Base-by-base conservation (phyloP, 768 basidiomycete species). In the Tulasnella sp. region DNA sequence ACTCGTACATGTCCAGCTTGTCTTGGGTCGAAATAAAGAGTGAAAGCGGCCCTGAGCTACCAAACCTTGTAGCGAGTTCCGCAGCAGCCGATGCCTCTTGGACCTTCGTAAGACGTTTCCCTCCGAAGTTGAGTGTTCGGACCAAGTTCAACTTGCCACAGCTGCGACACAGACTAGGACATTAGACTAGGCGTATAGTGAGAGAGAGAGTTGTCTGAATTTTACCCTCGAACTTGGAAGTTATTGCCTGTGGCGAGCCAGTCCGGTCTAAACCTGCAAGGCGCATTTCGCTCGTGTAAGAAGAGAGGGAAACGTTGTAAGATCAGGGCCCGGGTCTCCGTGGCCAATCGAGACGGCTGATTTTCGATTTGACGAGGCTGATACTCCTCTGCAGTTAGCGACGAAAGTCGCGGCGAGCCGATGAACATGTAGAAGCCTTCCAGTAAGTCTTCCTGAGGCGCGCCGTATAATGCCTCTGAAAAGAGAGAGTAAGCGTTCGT, bases 1-100 rank as follows among this genome's bases (percentile, higher is more conserved):
- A 91, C 90, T 96, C 93, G 66, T 87, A 97, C 80, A 93, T 87
- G 65, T 97, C 90, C 45, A 88, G 75, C 63, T 85, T 79, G 1
- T 83, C 73, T 60, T 81, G 81, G n/a, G 76, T 75, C 4, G 88
- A 85, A 31, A 93, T 73, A 78, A 85, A 88, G 24, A 97, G 69
- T 49, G 85, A 78, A 34, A 90, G 80, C n/a, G 84, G 77, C 2
- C 79, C 78, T 3, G 77, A 75, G 12, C 75, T 73, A 9, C 75
- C 73, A 30, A 74, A 68, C 58, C 75, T 72, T 55, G 74, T 60
- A n/a, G 52, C 43, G 38, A 44, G 43, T 25, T 46, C 75, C 43
- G 87, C 83, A 49, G 82, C 80, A 22, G 89, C 90, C 22, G 87
- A 88, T 0, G 85, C 80, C 56, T 87, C 85, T 62, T 83, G 78